phyloP scores from a whole-genome alignment of 768 basidiomycete species.

The Crassisporium funariophilum region DNA sequence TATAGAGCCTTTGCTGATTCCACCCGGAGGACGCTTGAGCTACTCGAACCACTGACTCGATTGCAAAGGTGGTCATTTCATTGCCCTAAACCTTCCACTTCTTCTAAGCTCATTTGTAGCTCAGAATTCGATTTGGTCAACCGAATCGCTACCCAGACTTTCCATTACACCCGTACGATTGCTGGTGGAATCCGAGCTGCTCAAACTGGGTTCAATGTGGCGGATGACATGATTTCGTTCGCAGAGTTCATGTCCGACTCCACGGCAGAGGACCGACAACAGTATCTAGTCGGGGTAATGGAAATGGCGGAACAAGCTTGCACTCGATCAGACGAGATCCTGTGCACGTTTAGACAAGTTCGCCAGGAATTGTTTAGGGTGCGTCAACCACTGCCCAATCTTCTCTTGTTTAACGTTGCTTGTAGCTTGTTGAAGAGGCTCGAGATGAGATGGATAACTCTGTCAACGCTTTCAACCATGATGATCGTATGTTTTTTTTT shows the following conservation, averaged over 20 bases:
- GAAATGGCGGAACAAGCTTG: conserved; percentile 17
- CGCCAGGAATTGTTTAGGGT: conserved; percentile 13
- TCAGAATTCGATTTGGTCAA: conserved; percentile 1
- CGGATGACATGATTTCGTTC: conserved; percentile 17
- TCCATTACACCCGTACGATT: conserved; percentile 9
- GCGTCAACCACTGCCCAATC: too few relatives aligned
- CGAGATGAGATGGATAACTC: too few relatives aligned
- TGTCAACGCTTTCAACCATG: too few relatives aligned
- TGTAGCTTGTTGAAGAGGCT: too few relatives aligned
- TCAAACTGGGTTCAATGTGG: conserved; percentile 16
- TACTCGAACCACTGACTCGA: conserved; percentile 12
- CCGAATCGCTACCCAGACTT: conserved; percentile 8
- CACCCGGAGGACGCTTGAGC: conserved; percentile 14
- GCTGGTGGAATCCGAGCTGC: conserved; percentile 13
- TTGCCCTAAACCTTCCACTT: too few relatives aligned
- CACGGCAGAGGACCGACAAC: conserved; percentile 9
- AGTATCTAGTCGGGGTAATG: conserved; percentile 15
- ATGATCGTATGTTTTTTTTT: too few relatives aligned
- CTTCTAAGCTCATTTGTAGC: background rate
- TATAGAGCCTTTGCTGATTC: conserved; percentile 14
- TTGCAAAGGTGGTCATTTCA: conserved; percentile 12
- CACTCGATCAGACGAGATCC: conserved; percentile 10
- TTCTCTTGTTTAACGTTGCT: too few relatives aligned
- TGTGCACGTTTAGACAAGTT: conserved; percentile 12
- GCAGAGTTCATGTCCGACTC: conserved; percentile 8